Conservation (phyloP, 495 filamentous ascomycete species). For the Talaromyces proteolyticus region DNA sequence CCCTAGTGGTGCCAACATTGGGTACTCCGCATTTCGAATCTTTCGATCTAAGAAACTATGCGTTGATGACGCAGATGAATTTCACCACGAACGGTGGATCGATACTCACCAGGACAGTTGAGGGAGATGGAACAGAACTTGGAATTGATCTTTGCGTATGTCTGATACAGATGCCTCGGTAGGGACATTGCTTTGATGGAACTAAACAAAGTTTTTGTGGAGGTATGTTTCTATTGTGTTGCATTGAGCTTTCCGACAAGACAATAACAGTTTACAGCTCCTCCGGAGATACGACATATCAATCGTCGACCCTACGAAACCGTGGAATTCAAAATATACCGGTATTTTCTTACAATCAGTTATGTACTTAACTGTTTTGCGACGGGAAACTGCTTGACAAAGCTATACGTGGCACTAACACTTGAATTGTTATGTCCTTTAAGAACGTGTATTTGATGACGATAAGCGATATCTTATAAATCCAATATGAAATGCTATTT, state of each 20-base stretch:
- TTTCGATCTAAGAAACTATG: constrained; percentile 48
- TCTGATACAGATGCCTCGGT: constrained; percentile 30
- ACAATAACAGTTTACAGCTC: constrained; percentile 25
- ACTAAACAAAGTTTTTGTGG: constrained; percentile 49
- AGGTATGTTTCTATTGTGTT: constrained; percentile 31
- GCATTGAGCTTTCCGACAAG: background rate
- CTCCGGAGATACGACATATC: constrained; percentile 50
- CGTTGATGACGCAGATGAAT: constrained; percentile 55
- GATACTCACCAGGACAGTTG: constrained; percentile 34
- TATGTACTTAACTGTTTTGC: background rate
- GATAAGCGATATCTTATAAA: too few species aligned
- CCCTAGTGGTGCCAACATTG: constrained; percentile 46
- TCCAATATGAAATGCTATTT: too few species aligned
- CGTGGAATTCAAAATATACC: constrained; percentile 21
- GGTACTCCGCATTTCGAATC: constrained; percentile 42
- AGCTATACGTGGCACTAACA: too few species aligned
- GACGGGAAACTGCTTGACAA: background rate
- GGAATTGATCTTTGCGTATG: constrained; percentile 34
- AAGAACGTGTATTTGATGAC: too few species aligned
- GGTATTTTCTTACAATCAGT: background rate
- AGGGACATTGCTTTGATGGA: constrained; percentile 31
- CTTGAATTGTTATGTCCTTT: too few species aligned
- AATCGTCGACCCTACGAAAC: constrained; percentile 39
- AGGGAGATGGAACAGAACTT: constrained; percentile 44
- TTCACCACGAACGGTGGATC: constrained; percentile 63